Evolutionary conservation across 345 rosid species (phyloP).

Genomic region (Hibiscus mutabilis): DNA sequence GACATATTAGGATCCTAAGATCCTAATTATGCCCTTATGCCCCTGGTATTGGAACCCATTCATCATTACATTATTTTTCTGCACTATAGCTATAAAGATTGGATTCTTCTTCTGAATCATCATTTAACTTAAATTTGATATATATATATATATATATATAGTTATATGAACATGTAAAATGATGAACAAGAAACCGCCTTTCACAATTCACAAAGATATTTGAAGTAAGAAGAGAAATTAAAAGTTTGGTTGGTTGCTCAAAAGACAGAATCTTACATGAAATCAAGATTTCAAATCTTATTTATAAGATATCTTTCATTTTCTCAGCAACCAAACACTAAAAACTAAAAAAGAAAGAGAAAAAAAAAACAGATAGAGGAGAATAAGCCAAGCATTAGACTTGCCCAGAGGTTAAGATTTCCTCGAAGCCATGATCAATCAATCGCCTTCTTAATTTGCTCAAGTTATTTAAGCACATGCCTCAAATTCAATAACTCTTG

Average conservation of each 20-base stretch:
- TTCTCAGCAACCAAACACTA: conserved; percentile 33
- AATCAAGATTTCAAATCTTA: conserved; percentile 11
- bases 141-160: background rate
- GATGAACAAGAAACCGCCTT: conserved; percentile 3
- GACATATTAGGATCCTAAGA: too few relatives aligned
- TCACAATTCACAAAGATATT: background rate
- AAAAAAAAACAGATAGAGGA: background rate
- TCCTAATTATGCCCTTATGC: too few relatives aligned
- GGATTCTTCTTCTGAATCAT: background rate
- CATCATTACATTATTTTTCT: background rate
- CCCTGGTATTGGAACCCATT: too few relatives aligned
- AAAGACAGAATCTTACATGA: conserved; percentile 6
- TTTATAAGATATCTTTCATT: conserved; percentile 17
- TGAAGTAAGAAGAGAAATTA: background rate
- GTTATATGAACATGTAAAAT: background rate
- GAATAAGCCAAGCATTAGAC: conserved; percentile 58
- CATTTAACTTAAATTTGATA: too few relatives aligned
- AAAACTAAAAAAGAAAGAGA: background rate
- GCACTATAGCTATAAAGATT: background rate
- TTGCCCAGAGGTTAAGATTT: conserved; percentile 45
- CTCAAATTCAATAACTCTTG: conserved; percentile 3
- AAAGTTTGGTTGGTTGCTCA: conserved; percentile 9
- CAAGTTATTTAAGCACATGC: conserved; percentile 15
- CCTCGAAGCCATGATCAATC: conserved; percentile 12
- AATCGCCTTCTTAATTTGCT: background rate